phyloP scores from a whole-genome alignment of 116 monocot genomes.

The Iris pallida region DNA sequence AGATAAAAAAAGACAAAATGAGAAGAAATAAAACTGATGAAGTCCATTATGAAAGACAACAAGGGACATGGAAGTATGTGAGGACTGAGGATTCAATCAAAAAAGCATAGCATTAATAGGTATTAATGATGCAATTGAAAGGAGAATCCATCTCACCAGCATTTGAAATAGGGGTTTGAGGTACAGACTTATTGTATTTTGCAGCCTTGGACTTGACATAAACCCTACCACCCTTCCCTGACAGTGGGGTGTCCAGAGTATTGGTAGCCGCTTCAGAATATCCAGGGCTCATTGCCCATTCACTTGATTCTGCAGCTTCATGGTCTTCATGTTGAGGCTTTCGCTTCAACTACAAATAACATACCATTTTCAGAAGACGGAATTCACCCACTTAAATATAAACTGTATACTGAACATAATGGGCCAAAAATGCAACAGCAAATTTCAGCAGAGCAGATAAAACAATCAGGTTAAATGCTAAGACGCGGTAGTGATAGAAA shows the following conservation, averaged over 20 bases:
- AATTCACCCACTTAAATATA: neutral
- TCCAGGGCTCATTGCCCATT: conserved; percentile 30
- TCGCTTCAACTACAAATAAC: conserved; percentile 33
- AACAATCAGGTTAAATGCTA: no score
- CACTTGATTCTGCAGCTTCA: conserved; percentile 33
- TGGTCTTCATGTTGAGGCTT: conserved; percentile 27
- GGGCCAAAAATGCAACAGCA: no score
- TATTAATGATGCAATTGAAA: conserved; percentile 8
- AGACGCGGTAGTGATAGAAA: no score
- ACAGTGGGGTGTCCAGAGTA: conserved; percentile 34
- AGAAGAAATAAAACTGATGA: no score
- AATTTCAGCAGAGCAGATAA: no score
- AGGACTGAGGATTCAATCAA: neutral
- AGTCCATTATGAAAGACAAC: no score
- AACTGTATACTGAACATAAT: no score
- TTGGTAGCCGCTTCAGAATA: conserved; percentile 31
- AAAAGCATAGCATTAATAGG: neutral
- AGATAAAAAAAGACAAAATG: no score
- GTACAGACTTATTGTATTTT: conserved; percentile 30
- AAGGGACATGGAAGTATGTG: neutral
- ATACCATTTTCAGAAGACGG: conserved; percentile 2
- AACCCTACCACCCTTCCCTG: conserved; percentile 25
- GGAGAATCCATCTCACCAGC: conserved; percentile 20
- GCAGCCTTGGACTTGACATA: conserved; percentile 25
- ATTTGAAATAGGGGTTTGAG: conserved; percentile 42